phyloP scores from a whole-genome alignment of 495 filamentous ascomycete genomes.

The Bombardia bombarda region DNA sequence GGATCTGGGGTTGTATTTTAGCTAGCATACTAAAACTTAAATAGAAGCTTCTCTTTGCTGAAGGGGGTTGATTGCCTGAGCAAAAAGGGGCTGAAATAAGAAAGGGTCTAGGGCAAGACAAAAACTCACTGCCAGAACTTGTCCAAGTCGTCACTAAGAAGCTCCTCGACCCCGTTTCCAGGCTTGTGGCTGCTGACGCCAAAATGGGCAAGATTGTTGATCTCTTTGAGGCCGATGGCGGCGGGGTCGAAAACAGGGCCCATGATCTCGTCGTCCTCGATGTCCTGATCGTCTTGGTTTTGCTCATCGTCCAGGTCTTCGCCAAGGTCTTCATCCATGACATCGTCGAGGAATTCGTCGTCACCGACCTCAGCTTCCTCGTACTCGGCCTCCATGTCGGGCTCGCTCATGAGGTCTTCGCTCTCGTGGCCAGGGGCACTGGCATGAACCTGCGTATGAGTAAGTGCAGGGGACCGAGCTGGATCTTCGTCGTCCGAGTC shows the following conservation, averaged over 20 bases:
- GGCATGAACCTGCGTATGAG: too few species aligned
- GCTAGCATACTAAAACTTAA: too few species aligned
- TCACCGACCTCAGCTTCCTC: constrained; percentile 2
- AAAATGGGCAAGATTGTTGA: constrained; percentile 90
- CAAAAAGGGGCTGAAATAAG: constrained; percentile 2
- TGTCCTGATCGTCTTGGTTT: constrained; percentile 6
- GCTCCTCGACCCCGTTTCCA: constrained; percentile 77
- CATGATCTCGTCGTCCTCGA: constrained; percentile 13
- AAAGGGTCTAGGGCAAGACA: background rate
- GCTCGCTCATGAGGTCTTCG: background rate
- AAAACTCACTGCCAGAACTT: constrained; percentile 78
- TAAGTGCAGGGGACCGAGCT: too few species aligned
- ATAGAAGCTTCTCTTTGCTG: too few species aligned
- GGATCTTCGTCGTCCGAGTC: constrained; percentile 17
- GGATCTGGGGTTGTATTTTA: too few species aligned
- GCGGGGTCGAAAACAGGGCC: constrained; percentile 31
- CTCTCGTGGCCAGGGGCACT: background rate
- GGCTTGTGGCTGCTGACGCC: constrained; percentile 88
- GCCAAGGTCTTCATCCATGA: constrained; percentile 17
- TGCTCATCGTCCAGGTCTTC: constrained; percentile 5
- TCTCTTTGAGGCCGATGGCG: constrained; percentile 67
- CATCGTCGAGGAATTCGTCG: constrained; percentile 18
- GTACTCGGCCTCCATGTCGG: constrained; percentile 7
- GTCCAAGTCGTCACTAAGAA: constrained; percentile 67
- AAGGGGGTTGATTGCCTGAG: background rate